Conservation (phyloP, 805 yeast genomes). For the Candida yuanshanica region DNA sequence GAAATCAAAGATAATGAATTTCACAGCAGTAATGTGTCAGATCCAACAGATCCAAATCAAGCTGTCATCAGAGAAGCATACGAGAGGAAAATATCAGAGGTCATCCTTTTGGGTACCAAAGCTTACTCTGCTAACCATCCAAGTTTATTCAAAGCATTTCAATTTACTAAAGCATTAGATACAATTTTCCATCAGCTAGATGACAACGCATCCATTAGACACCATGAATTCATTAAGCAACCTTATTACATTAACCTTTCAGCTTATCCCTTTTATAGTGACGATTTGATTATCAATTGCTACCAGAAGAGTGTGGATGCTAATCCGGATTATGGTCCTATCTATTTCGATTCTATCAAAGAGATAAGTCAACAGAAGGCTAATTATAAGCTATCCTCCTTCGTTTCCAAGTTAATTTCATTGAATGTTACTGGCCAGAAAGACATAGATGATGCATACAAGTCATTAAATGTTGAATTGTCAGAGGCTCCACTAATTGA, state of each 20-base stretch:
- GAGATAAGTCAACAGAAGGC: conserved; percentile 44
- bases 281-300: conserved; percentile 40
- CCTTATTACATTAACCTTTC: conserved; percentile 41
- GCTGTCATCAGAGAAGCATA: conserved; percentile 40
- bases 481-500: conserved; percentile 15
- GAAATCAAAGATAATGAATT: conserved; percentile 28
- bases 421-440: conserved; percentile 47
- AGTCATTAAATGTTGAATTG: conserved; percentile 29
- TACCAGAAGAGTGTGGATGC: conserved; percentile 35
- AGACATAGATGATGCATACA: conserved; percentile 38
- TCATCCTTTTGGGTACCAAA: conserved; percentile 38
- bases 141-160: conserved; percentile 25
- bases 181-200: conserved; percentile 28
- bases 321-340: conserved; percentile 42
- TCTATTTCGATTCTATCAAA: conserved; percentile 53
- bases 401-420: conserved; percentile 41
- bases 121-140: conserved; percentile 22
- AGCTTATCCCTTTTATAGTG: conserved; percentile 42
- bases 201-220: conserved; percentile 23
- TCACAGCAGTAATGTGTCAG: conserved; percentile 43
- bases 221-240: conserved; percentile 23
- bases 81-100: conserved; percentile 48
- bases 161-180: conserved; percentile 22
- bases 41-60: conserved; percentile 27
- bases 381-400: conserved; percentile 39